These are phyloP conservation scores for Skeletonema potamos DNA, from an alignment of 108 stramenopile genomes.

Conservation along the genomic window DNA sequence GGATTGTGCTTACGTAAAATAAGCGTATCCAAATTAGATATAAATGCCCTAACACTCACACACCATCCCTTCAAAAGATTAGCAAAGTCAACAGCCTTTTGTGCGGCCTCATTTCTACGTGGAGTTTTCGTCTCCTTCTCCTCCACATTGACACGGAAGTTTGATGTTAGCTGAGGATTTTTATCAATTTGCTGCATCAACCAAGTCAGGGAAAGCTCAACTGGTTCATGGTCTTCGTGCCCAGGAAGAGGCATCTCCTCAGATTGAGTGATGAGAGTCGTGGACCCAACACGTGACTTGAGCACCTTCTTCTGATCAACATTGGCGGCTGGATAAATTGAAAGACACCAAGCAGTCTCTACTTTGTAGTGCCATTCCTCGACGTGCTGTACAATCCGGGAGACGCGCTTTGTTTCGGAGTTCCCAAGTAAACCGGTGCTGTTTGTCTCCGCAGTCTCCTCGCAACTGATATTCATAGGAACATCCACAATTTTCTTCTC, in stretches of 20 bases:
- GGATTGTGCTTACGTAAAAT: slow-evolving; percentile 27
- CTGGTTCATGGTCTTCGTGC: slow-evolving; percentile 12
- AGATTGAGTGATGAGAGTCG: slow-evolving; percentile 42
- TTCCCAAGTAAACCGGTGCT: slow-evolving; percentile 19
- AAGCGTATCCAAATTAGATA: neutral
- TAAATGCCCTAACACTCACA: slow-evolving; percentile 7
- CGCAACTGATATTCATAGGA: slow-evolving; percentile 19
- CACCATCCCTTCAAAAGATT: slow-evolving; percentile 35
- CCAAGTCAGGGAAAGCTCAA: slow-evolving; percentile 71
- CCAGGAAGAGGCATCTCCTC: slow-evolving; percentile 20
- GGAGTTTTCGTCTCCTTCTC: slow-evolving; percentile 59
- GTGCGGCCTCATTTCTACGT: slow-evolving; percentile 57
- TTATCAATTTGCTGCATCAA: slow-evolving; percentile 58
- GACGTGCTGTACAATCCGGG: slow-evolving; percentile 40
- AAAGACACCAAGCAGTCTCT: slow-evolving; percentile 29
- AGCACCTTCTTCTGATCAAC: slow-evolving; percentile 44
- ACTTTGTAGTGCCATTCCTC: slow-evolving; percentile 67
- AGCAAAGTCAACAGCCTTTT: slow-evolving; percentile 53
- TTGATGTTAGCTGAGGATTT: slow-evolving; percentile 14
- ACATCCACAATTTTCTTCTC: slow-evolving; percentile 51
- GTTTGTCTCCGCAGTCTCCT: slow-evolving; percentile 23
- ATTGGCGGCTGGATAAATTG: slow-evolving; percentile 46
- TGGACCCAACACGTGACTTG: slow-evolving; percentile 40
- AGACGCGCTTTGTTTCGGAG: slow-evolving; percentile 10
- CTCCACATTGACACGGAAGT: slow-evolving; percentile 56